These are phyloP conservation scores for Vitis hybrid DNA, from an alignment of 177 flowering plant species.

Conservation along the genomic window DNA sequence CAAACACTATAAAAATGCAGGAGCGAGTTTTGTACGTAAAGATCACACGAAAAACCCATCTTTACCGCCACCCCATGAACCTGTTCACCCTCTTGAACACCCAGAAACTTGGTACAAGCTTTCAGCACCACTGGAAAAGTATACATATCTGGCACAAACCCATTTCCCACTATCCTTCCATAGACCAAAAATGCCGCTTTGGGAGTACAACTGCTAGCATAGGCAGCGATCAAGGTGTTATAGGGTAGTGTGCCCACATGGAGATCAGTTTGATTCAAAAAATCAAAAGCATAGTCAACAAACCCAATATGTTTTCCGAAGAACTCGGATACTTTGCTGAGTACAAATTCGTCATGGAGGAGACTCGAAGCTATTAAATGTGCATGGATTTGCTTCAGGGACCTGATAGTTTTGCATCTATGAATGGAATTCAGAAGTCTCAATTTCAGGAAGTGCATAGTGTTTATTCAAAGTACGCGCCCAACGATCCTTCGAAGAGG, in stretches of 20 bases:
- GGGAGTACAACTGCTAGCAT: conserved; percentile 27
- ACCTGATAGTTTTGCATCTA: conserved; percentile 24
- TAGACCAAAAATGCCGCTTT: conserved; percentile 31
- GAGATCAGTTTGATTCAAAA: conserved; percentile 23
- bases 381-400: conserved; percentile 42
- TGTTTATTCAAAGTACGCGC: not conserved
- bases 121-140: conserved; percentile 48
- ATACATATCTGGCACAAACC: conserved; percentile 46
- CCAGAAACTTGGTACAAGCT: conserved; percentile 38
- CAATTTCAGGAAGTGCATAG: conserved; percentile 15
- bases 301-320: conserved; percentile 18
- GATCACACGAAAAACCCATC: conserved; percentile 34
- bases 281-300: conserved; percentile 26
- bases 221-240: conserved; percentile 37
- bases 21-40: conserved; percentile 44
- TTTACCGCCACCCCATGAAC: conserved; percentile 43
- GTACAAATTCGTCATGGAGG: conserved; percentile 17
- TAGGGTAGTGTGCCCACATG: conserved; percentile 26
- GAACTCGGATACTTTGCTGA: conserved; percentile 22
- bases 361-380: conserved; percentile 28
- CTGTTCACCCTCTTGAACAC: conserved; percentile 43
- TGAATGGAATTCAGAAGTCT: conserved; percentile 21
- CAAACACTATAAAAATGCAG: conserved; percentile 45
- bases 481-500: too few species aligned
- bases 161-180: conserved; percentile 24